A percentile compares a stretch with the other conserved stretches of the same genome.
These are phyloP conservation scores for Colletotrichum gloeosporioides DNA, from an alignment of 2,329 filamentous ascomycete genomes.

Conservation along the genomic window DNA sequence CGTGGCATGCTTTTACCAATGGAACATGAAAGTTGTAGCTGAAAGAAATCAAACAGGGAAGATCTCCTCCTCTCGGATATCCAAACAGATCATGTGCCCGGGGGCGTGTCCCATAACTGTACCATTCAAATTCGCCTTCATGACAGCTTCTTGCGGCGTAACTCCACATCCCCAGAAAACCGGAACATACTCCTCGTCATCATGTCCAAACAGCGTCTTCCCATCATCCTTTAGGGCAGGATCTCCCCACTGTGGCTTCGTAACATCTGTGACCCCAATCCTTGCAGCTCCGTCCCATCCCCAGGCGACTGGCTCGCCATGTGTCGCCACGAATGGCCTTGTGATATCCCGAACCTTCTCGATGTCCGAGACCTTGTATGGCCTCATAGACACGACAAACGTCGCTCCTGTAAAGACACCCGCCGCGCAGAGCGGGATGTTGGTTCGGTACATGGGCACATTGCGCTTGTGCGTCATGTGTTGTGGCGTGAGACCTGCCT, in stretches of 20 bases:
- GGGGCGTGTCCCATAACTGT: constrained; percentile 66
- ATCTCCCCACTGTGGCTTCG: constrained; percentile 63
- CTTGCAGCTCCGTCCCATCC: constrained; percentile 60
- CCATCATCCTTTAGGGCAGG: constrained; percentile 45
- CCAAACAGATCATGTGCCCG: constrained; percentile 66
- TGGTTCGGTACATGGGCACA: constrained; percentile 68
- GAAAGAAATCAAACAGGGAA: constrained; percentile 4
- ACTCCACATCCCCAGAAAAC: constrained; percentile 72
- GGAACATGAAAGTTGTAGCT: neutral
- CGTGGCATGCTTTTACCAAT: neutral
- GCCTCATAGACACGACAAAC: constrained; percentile 69
- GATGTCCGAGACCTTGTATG: constrained; percentile 56
- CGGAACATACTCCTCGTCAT: constrained; percentile 50
- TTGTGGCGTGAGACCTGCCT: constrained; percentile 54
- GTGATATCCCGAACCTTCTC: constrained; percentile 60
- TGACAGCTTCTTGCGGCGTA: constrained; percentile 69
- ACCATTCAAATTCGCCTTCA: constrained; percentile 58
- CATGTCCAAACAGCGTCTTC: constrained; percentile 29
- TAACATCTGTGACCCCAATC: constrained; percentile 61
- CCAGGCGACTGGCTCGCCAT: constrained; percentile 70
- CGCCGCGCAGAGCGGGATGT: constrained; percentile 58
- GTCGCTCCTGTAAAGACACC: constrained; percentile 61
- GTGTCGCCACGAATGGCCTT: constrained; percentile 57
- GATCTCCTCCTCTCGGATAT: constrained; percentile 49
- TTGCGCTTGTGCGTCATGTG: constrained; percentile 54